phyloP scores from a whole-genome alignment of 305 asterid species.

The Fraxinus paxiana region DNA sequence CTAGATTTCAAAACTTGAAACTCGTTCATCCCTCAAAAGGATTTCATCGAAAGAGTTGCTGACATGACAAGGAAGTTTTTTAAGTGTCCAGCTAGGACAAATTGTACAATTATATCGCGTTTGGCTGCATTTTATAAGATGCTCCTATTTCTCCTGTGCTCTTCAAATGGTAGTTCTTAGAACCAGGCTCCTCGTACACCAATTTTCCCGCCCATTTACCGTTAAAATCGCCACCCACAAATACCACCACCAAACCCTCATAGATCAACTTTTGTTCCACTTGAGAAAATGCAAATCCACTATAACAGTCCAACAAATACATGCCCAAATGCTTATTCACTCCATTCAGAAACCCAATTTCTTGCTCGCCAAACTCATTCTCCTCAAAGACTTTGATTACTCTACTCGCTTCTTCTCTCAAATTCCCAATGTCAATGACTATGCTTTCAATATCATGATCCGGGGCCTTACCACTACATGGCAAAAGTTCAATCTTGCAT shows the following conservation, averaged over 20 bases:
- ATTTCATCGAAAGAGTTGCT: background rate
- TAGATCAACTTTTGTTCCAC: constrained; percentile 37
- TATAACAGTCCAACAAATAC: constrained; percentile 54
- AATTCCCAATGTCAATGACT: constrained; percentile 47
- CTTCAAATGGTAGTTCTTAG: background rate
- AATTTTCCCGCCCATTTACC: constrained; percentile 26
- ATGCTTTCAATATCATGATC: constrained; percentile 68
- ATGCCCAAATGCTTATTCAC: constrained; percentile 53
- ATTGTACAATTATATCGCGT: background rate
- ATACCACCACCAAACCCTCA: constrained; percentile 16
- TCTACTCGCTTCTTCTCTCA: constrained; percentile 48
- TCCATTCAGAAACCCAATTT: constrained; percentile 59
- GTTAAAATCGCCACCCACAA: constrained; percentile 10
- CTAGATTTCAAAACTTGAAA: too few relatives aligned
- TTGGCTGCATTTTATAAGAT: background rate
- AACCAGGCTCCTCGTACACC: constrained; percentile 25
- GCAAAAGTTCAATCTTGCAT: constrained; percentile 50
- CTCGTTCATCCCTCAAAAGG: background rate
- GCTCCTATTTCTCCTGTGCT: background rate
- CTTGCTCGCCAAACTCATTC: constrained; percentile 55
- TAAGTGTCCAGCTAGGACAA: background rate
- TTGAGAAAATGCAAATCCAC: constrained; percentile 46
- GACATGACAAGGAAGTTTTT: background rate
- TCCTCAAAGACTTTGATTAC: constrained; percentile 47
- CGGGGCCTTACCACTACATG: constrained; percentile 68